These are phyloP conservation scores for Perkinsus chesapeaki DNA, from an alignment of 169 alveolate genomes.

Conservation along the genomic window DNA sequence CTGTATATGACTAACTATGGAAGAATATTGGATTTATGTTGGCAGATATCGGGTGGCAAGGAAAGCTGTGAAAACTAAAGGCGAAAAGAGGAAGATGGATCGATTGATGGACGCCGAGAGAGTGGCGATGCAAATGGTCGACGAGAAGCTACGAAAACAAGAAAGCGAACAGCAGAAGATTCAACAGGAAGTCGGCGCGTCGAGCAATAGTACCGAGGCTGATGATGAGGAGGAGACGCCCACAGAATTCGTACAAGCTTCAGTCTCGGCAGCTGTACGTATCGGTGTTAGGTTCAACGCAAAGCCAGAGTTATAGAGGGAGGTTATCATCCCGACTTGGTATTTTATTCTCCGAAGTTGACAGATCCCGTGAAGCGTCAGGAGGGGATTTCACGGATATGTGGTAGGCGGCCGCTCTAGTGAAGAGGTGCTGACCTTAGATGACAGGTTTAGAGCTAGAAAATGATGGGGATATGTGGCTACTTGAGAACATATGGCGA, in stretches of 20 bases:
- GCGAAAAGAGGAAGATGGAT: not conserved
- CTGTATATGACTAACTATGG: not conserved
- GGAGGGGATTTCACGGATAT: not conserved
- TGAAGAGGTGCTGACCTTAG: not conserved
- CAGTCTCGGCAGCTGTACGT: not conserved
- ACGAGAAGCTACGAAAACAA: not conserved
- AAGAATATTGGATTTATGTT: not conserved
- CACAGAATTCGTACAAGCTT: not conserved
- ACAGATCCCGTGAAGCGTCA: not conserved
- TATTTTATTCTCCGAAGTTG: not conserved
- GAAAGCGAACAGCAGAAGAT: no score
- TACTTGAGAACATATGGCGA: not conserved
- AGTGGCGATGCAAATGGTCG: not conserved
- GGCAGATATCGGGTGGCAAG: not conserved
- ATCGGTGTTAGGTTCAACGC: not conserved
- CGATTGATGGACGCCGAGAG: not conserved
- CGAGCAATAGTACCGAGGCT: not conserved
- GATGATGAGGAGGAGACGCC: not conserved
- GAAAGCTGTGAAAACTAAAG: not conserved
- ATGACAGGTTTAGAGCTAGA: not conserved
- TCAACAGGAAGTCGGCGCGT: not conserved
- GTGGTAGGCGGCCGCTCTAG: not conserved
- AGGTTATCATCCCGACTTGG: not conserved
- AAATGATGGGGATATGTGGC: not conserved
- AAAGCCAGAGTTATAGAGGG: not conserved